Conservation (phyloP, 345 rosid genomes). For the Nephelium lappaceum region DNA sequence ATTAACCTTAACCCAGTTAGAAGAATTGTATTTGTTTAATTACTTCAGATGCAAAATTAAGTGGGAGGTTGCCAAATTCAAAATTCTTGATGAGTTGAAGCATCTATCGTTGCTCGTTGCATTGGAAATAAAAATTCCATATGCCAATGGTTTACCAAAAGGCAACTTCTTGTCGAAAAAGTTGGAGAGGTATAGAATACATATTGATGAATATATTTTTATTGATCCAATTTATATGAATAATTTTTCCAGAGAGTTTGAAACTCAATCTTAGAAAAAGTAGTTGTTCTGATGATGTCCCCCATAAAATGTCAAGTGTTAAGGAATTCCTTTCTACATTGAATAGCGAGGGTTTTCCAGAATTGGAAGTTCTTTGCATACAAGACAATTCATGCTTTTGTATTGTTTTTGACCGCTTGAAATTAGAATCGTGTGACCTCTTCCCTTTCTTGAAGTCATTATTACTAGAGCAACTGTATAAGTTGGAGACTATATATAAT, state of each 20-base stretch:
- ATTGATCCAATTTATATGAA: no score
- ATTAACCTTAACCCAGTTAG: conserved; percentile 15
- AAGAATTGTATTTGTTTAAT: conserved; percentile 27
- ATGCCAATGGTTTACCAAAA: neutral
- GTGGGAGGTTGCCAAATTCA: conserved; percentile 22
- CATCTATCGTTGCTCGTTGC: conserved; percentile 7
- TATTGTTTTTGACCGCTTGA: neutral
- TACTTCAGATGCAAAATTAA: neutral
- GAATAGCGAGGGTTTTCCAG: neutral
- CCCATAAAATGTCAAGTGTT: neutral
- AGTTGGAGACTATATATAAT: conserved; percentile 1
- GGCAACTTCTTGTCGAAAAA: no score
- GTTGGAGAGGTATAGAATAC: no score
- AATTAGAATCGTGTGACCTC: neutral
- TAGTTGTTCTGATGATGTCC: neutral
- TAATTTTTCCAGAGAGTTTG: neutral
- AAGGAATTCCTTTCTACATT: neutral
- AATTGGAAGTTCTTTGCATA: conserved; percentile 1
- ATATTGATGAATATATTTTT: neutral
- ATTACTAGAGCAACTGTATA: neutral
- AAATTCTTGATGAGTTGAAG: conserved; percentile 23
- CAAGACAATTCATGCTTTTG: neutral
- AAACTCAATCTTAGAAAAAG: neutral
- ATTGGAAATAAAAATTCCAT: conserved; percentile 13
- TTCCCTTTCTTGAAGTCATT: conserved; percentile 14